Percentiles rank a stretch among this genome's conserved stretches.
phyloP scores from a whole-genome alignment of 768 basidiomycete genomes.

The Cyclocybe cylindracea region DNA sequence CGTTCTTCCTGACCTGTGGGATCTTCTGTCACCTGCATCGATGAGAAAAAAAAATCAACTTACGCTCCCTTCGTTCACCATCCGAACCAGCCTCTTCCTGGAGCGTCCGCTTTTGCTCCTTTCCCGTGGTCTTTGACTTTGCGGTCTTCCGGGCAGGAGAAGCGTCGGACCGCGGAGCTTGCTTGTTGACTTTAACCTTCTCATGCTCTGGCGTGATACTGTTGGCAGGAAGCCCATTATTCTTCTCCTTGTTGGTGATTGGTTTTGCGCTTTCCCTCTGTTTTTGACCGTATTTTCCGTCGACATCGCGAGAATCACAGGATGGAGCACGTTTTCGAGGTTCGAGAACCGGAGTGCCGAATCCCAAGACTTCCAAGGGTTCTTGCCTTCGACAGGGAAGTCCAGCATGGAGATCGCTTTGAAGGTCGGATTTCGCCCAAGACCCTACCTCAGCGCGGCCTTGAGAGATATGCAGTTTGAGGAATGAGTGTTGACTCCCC shows the following conservation, averaged over 20 bases:
- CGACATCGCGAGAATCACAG: neutral
- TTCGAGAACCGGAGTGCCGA: conserved; percentile 58
- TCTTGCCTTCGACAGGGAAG: neutral
- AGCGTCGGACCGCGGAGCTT: no score
- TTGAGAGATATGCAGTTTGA: conserved; percentile 44
- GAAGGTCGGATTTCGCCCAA: conserved; percentile 23
- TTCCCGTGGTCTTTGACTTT: neutral
- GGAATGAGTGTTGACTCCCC: conserved; percentile 45
- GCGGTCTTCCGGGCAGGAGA: no score
- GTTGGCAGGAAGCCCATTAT: no score
- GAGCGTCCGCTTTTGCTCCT: neutral
- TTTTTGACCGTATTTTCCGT: no score
- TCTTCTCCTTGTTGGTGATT: no score
- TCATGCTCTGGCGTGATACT: no score
- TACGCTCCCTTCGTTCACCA: conserved; percentile 23
- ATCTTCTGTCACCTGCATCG: no score
- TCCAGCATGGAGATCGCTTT: neutral
- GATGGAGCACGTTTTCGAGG: conserved; percentile 32
- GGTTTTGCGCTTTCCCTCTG: no score
- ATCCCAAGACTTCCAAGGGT: conserved; percentile 29
- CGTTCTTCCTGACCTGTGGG: conserved; percentile 62
- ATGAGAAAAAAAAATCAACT: conserved; percentile 7
- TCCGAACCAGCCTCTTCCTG: conserved; percentile 2
- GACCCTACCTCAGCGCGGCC: conserved; percentile 30
- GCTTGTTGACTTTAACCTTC: no score